Conservation (phyloP, 75 land plant species). For the Pseudotsuga menziesii region DNA sequence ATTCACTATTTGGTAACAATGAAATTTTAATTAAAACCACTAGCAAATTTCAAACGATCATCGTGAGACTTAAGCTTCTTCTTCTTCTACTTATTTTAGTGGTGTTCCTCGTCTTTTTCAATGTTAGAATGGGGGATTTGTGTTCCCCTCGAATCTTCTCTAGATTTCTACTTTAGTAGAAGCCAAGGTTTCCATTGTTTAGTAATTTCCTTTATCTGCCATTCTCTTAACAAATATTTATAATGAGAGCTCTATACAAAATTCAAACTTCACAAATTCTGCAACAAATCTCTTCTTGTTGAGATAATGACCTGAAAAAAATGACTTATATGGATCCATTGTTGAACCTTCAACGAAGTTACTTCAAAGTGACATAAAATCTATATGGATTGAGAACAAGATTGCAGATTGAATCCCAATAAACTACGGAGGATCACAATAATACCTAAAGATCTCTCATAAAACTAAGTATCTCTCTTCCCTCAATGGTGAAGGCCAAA, state of each 20-base stretch:
- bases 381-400: too few species aligned
- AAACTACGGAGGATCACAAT: too few species aligned
- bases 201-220: background rate
- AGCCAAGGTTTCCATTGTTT: background rate
- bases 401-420: too few species aligned
- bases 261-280: constrained; percentile 66
- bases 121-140: background rate
- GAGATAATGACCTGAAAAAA: constrained; percentile 64
- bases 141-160: constrained; percentile 3
- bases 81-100: constrained; percentile 25
- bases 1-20: background rate
- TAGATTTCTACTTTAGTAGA: constrained; percentile 2
- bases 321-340: constrained; percentile 18
- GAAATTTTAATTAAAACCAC: background rate
- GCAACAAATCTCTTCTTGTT: constrained; percentile 53
- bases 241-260: constrained; percentile 2
- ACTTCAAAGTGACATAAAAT: too few species aligned
- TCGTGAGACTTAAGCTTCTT: constrained; percentile 5
- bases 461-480: too few species aligned
- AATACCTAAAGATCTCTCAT: too few species aligned
- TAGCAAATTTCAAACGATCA: constrained; percentile 8
- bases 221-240: constrained; percentile 6
- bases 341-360: too few species aligned
- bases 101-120: background rate
- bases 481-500: too few species aligned